Percentiles rank a stretch among this genome's conserved stretches.
phyloP scores from a whole-genome alignment of 1,284 basidiomycete species.

The Fomitopsis palustris region DNA sequence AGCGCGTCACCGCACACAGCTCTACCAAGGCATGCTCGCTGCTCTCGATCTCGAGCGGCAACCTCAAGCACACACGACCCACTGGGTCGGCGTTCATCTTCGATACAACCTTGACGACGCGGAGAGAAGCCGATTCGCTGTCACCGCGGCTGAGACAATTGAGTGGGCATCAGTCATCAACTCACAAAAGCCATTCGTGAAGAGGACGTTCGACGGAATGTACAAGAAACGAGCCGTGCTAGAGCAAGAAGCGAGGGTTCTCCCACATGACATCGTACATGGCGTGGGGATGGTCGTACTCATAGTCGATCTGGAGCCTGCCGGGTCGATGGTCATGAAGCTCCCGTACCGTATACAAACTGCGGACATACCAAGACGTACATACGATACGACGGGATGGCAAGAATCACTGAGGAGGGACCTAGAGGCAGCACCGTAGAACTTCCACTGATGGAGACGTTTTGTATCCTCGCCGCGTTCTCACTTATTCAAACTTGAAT shows the following conservation, averaged over 20 bases:
- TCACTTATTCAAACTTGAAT: too few species aligned
- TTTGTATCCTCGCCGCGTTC: too few species aligned
- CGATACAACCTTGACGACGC: background rate
- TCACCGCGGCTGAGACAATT: background rate
- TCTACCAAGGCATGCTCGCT: slow-evolving; percentile 1
- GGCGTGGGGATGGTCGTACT: background rate
- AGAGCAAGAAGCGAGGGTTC: background rate
- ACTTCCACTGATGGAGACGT: too few species aligned
- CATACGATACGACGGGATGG: background rate
- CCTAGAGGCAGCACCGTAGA: background rate
- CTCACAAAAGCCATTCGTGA: background rate
- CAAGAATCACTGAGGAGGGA: background rate
- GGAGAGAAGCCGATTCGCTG: background rate
- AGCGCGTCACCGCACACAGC: background rate
- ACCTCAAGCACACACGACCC: background rate
- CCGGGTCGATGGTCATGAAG: background rate
- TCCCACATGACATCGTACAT: background rate
- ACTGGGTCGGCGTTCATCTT: background rate
- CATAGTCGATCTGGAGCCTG: background rate
- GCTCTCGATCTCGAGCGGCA: background rate
- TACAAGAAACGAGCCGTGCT: background rate
- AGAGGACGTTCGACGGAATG: background rate
- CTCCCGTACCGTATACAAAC: background rate
- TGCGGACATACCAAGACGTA: background rate
- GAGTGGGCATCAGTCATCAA: background rate